Evolutionary conservation across 2,329 filamentous ascomycete genomes (phyloP), one percentile per base, ranked within the genome.

Genomic region (Zymoseptoria tritici): DNA sequence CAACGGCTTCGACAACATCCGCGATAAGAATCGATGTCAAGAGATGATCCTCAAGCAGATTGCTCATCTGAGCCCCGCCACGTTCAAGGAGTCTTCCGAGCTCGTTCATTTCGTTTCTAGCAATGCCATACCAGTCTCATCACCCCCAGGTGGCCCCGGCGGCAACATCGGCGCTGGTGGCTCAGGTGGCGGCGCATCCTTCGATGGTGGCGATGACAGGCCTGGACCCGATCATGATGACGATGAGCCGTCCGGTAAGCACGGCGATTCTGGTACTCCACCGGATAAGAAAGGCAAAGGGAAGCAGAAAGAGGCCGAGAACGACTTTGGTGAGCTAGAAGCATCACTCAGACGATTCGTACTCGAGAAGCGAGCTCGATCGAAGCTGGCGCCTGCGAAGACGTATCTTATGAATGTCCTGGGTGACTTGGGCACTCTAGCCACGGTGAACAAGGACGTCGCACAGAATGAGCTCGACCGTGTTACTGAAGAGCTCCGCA

Each of bases 41-140:
- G 91, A 94, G 71, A 89, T 91, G 84, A 94, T 99, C 55, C 75
- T 99, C 60, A 91, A 97, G 68, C 93, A 97, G 74, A 87, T 99
- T 16, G 81, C 83, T 54, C 85, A 85, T 24, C 81, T 99, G n/a
- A 97, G 93, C 71, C 94, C 93, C 2, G 86, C 88, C 56, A 99
- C 94, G 0, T 89, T 87, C 80, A 97, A 97, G 72, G 94, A 99
- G 71, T 87, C 91, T 0, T 83, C 86, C 1, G 94, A 99, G 71
- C 80, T 99, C 7, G 94, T 99, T 3, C 94, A 99, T 72, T 99
- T 99, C 67, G 94, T 99, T 2, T 97, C 94, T 1, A 97, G 93
- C 72, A 96, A 97, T 72, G 92, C 92, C 3, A 89, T 99, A 60
- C 93, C 93, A 0, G 86, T 89, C 57, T 82, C 81, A 0, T 81